Percentiles rank a stretch among this genome's conserved stretches.
These are phyloP conservation scores for Jatropha podagrica DNA, from an alignment of 441 rosid species.

Conservation along the genomic window DNA sequence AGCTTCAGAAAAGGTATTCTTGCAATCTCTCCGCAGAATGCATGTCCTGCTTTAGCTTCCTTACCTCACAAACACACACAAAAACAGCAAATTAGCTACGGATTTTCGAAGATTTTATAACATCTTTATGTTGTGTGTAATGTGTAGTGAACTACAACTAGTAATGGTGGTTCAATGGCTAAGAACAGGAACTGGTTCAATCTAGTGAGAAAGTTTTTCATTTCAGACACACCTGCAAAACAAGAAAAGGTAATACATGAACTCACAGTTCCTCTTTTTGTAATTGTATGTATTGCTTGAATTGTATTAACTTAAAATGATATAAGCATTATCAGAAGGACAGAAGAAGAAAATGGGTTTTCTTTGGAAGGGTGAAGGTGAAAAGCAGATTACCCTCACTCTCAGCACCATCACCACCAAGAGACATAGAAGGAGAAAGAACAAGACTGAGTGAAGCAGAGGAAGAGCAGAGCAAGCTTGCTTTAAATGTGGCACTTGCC, in stretches of 20 bases:
- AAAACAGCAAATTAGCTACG: too few relatives aligned
- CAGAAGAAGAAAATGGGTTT: constrained; percentile 66
- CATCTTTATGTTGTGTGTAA: neutral
- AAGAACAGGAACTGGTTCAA: constrained; percentile 75
- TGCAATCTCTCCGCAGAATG: neutral
- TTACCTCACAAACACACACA: too few relatives aligned
- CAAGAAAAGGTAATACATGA: constrained; percentile 55
- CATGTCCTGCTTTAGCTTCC: too few relatives aligned
- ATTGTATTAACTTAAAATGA: neutral
- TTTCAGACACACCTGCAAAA: constrained; percentile 46
- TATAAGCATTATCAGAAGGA: constrained; percentile 44
- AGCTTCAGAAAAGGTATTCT: neutral
- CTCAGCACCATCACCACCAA: constrained; percentile 46
- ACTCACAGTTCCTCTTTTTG: neutral
- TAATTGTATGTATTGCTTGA: neutral
- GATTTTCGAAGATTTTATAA: neutral
- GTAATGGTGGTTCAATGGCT: constrained; percentile 55
- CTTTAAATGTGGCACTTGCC: constrained; percentile 48
- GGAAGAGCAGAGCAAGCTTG: constrained; percentile 47
- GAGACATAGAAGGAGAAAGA: constrained; percentile 21
- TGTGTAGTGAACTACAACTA: neutral
- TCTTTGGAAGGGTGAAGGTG: constrained; percentile 56
- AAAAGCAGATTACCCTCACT: constrained; percentile 52
- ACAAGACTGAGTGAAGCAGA: constrained; percentile 26
- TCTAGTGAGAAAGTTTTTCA: constrained; percentile 59